Evolutionary conservation across 2,329 filamentous ascomycete species (phyloP), one percentile per base, ranked within the genome.

Genomic region (Hypoxylon sp.): DNA sequence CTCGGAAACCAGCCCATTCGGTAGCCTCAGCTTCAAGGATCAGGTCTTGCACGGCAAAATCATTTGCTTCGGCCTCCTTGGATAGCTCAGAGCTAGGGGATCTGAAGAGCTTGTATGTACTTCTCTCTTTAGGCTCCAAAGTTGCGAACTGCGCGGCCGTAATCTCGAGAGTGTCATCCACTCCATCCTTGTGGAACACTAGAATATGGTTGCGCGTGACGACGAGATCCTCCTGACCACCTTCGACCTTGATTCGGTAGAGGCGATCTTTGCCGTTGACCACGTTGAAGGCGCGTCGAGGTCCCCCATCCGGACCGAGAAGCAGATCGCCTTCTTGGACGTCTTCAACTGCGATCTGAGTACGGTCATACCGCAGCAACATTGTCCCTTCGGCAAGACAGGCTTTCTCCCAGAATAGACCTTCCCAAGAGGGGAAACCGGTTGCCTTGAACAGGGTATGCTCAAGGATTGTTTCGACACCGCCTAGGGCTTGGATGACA

Each of bases 371-470:
- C 26, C 78, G 75, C 29, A 81, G 67, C 17, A 80, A 67, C 67
- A 73, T 74, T 21, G 78, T 80, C 31, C 76, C 76, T 26, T 78
- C 75, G 31, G 74, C 75, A 66, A 77, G 73, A 68, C 72, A 79
- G 11, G 87, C 87, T 55, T 86, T 83, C 69, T 92, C 89, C 90
- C 90, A 92, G 70, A 92, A 93, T 5, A 93, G 78, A 70, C 95
- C 95, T 74, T 99, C 95, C 95, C 95, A 99, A 0, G 90, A 95
- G 2, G 93, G 91, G 73, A 99, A 98, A 4, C 93, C 95, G 0
- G 95, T 99, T 1, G 94, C 95, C 70, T 97, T 96, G 83, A 98
- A 98, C 6, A 97, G 77, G 0, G 94, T 97, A 72, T 99, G 95
- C 74, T 99, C 95, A 3, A 99, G 82, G 69, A 99, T 99, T 0